Base-by-base conservation (phyloP, 257 asterid genomes). In the Solanum okadae region DNA sequence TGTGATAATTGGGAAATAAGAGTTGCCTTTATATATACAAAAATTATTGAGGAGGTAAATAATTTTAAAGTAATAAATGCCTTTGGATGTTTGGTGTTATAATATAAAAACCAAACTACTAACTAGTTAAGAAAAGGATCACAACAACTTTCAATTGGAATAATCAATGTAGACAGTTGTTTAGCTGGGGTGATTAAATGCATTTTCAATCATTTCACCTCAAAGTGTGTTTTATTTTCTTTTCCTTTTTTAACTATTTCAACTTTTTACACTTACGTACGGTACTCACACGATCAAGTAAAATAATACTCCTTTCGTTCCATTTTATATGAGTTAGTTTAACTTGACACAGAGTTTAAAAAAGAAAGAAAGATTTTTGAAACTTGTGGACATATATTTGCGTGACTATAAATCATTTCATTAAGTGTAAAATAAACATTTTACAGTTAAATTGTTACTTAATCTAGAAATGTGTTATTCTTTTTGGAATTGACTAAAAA, bases 121-220 rank as follows among this genome's bases (percentile, higher is more conserved):
- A 67, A 67, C 75, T 68, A 81, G 67, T 44, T 44, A 81, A 81
- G 6, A 16, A 29, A 81, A 10, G 18, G 86, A 81, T 29, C 68
- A 29, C 68, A 46, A 16, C 86, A 29, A 81, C 86, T 81, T 46
- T 20, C 70, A 31, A 81, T 5, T 81, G 86, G 15, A 10, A 81
- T 81, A 81, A 49, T 81, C 68, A 81, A 81, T 81, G 86, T 81
- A 31, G 42, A 81, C 86, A 49, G 86, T 79, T 79, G 85, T 79
- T 81, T 29, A 29, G 86, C 16, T 5, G 67, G 40, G 65, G 25
- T 27, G 65, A 44, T 79, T 46, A 44, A 79, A 79, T 79, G 85
- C 68, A 44, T 46, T 79, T 44, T 79, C 85, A 78, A 78, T 44
- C 65, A 79, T 44, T 52, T 79, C 85, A 79, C 3, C 38, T 27